Conservation (phyloP, 805 yeast genomes). For the Naumovozyma castellii region DNA sequence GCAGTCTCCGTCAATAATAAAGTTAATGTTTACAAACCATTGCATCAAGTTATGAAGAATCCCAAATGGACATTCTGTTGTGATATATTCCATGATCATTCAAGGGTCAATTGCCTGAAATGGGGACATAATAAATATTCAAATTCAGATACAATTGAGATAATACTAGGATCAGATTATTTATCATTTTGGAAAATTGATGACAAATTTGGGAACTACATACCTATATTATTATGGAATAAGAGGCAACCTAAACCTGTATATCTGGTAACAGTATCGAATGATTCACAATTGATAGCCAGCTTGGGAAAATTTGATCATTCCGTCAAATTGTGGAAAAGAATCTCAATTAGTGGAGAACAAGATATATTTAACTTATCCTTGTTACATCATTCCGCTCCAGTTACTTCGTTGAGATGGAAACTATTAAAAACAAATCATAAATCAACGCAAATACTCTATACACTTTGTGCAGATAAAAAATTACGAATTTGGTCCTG, state of each 20-base stretch:
- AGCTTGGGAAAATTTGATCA: conserved; percentile 53
- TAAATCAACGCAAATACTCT: conserved; percentile 40
- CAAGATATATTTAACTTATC: conserved; percentile 58
- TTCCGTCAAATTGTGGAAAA: conserved; percentile 68
- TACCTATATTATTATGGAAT: conserved; percentile 30
- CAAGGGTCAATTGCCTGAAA: conserved; percentile 35
- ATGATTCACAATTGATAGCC: conserved; percentile 60
- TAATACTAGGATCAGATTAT: conserved; percentile 50
- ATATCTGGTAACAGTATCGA: conserved; percentile 47
- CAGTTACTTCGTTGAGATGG: conserved; percentile 54
- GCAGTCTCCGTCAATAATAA: conserved; percentile 43
- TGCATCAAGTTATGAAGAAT: conserved; percentile 35
- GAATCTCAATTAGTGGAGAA: conserved; percentile 58
- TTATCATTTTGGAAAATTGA: conserved; percentile 45
- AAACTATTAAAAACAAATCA: conserved; percentile 30
- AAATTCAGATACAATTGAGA: conserved; percentile 30
- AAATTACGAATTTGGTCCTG: conserved; percentile 62
- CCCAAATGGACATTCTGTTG: conserved; percentile 40
- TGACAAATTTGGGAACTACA: conserved; percentile 37
- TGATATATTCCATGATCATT: conserved; percentile 24
- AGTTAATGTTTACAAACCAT: conserved; percentile 47
- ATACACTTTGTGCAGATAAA: conserved; percentile 53
- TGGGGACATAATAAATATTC: conserved; percentile 44
- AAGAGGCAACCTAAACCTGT: conserved; percentile 54
- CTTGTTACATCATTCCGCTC: conserved; percentile 55